Evolutionary conservation across 306 rosid species (phyloP), one percentile per base, ranked within the genome.

Genomic region (Argentina anserina): DNA sequence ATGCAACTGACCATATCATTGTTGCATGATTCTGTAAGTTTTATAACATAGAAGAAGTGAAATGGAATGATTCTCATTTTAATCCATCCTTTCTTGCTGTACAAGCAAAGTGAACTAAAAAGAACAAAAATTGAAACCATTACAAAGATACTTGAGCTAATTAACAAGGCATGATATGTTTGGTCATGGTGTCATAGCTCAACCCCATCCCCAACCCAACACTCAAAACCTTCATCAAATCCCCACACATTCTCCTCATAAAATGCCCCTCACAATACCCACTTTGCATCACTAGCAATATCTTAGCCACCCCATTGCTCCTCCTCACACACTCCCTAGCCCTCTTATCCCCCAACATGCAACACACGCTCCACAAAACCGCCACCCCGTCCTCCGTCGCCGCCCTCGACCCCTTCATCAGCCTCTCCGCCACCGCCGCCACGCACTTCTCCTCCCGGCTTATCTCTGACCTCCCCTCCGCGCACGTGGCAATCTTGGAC

Each of bases 241-340:
- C 85, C 49, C 70, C 76, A 29, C 88, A 87, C 85, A 84, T 82
- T 60, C 75, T 78, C 75, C 84, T 80, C 85, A 84, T 84, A 6
- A 20, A 65, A 74, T 82, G 84, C 61, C 74, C 88, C 43, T 75
- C 84, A 25, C 79, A 68, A 9, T 82, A 79, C 31, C 82, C 87
- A 10, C 88, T 87, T 50, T 87, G 89, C 87, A 87, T 78, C 56
- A 82, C 87, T 67, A 87, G 28, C 70, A 87, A 59, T 17, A 84
- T 70, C 82, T 76, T 84, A 0, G 79, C 81, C 61, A 82, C 77
- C 21, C 87, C 91, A 69, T 87, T 78, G 39, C 75, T 71, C 77
- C 72, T 75, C 80, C 70, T 76, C 72, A 84, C 85, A 69, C 69
- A 64, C 37, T 82, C 91, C 69, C 67, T 75, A 50, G 77, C 86